Evolutionary conservation across 495 filamentous ascomycete genomes (phyloP), one percentile per base, ranked within the genome.

Genomic region (Recurvomyces mirabilis): DNA sequence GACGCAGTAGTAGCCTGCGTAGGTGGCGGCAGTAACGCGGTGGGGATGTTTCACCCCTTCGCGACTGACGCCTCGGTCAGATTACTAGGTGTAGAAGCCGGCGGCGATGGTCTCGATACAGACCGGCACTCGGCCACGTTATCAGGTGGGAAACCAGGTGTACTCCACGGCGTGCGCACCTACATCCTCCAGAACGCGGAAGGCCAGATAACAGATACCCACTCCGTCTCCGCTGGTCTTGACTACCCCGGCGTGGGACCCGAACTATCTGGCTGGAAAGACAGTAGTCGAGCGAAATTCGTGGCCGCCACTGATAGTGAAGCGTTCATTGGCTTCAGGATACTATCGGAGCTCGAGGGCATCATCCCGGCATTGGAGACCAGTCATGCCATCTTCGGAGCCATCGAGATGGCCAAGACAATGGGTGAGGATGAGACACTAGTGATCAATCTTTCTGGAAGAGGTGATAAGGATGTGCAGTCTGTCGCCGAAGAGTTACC

Each of bases 391-490:
- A 78, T 96, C 54, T 94, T 72, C 55, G 89, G 87, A 13, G 86
- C 83, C 17, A 66, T 96, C 41, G 75, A 95, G 59, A 65, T 96
- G 21, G 93, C 91, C 26, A 95, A 88, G 76, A 80, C 78, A 47
- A 87, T 96, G 87, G 68, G 72, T 30, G 81, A 83, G 70, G 89
- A 76, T 21, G 65, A 94, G 65, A 83, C 95, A 61, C 68, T 98
- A 15, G 89, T 98, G n/a, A 84, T 98, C 28, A 95, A 89, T 65
- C 59, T 98, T 21, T 86, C 80, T 56, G 91, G 91, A 13, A 72
- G 91, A 52, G 91, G 91, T 28, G 91, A 98, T 59, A 98, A 98
- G 74, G 91, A 98, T 62, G 91, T 98, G 29, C 87, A 96, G 77
- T 93, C 84, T 58, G 89, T 98, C 29, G 91, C 91, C 2, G 91